Evolutionary conservation across 176 grass and related monocot genomes (phyloP), one percentile per base, ranked within the genome.

Genomic region (Poa pratensis): DNA sequence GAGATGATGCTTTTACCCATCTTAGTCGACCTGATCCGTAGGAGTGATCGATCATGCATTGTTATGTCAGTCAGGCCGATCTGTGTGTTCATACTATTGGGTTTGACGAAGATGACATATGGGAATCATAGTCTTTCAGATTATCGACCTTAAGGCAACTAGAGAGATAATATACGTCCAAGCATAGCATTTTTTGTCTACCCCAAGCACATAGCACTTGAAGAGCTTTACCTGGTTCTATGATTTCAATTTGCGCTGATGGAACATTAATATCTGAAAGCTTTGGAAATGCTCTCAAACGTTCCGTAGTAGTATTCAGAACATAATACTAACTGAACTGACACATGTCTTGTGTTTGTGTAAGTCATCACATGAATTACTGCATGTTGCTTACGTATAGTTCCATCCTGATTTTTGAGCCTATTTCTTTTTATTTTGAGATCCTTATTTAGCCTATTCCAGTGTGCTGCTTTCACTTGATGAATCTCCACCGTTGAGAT

Each of bases 351-450:
- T 64, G 26, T 14, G 42, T 43, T 27, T 30, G 61, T 64, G 61
- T 17, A 64, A 64, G 61, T 64, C 61, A 64, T 30, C 61, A 64
- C 61, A 64, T 64, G 26, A 64, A 30, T 64, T 64, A 64, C 26
- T 64, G 14, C 14, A 64, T 16, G 61, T 64, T 64, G 61, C 61
- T 64, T 64, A 16, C 61, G 16, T 30, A 64, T 64, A 30, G 61
- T 64, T 64, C 11, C 61, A 64, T 30, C 61, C 14, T 64, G 26
- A 30, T 30, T 64, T 30, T 64, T 30, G 13, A 63, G 24, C 23
- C 24, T 28, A 63, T 63, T 14, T 43, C n/a, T 43, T 43, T 43
- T 43, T 43, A 43, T 43, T 43, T 43, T 43, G 42, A 43, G 6
- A 43, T 43, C 42, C 42, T 43, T 43, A 9, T 64, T 64, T 26